Percentiles rank a stretch among this genome's conserved stretches.
Evolutionary conservation across 345 rosid genomes (phyloP).

Genomic region (Salix purpurea): DNA sequence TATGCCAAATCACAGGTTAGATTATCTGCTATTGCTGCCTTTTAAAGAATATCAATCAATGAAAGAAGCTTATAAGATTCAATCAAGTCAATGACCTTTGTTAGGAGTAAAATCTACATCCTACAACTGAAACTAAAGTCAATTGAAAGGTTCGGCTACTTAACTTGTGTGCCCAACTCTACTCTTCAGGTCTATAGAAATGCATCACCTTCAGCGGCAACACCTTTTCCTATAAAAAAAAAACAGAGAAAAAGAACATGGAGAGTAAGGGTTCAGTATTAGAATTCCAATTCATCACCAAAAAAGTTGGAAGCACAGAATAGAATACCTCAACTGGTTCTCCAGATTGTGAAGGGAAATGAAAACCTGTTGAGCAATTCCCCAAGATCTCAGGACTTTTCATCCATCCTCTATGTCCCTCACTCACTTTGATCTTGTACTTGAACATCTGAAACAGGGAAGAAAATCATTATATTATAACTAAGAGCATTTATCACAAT

Average conservation of each 20-base stretch:
- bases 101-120: no score
- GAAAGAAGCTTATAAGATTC: no score
- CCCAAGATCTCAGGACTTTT: slow-evolving; percentile 64
- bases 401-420: slow-evolving; percentile 84
- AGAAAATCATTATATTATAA: neutral
- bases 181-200: slow-evolving; percentile 55
- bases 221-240: slow-evolving; percentile 54
- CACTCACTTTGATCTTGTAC: slow-evolving; percentile 64
- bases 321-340: slow-evolving; percentile 43
- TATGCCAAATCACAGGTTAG: no score
- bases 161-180: neutral
- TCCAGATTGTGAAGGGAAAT: slow-evolving; percentile 48
- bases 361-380: slow-evolving; percentile 78
- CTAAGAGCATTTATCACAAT: neutral
- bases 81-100: no score
- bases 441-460: slow-evolving; percentile 60
- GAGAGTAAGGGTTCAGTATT: neutral
- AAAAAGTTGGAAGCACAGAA: slow-evolving; percentile 6
- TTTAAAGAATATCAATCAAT: no score
- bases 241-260: neutral
- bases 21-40: no score
- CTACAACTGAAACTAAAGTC: no score
- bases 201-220: slow-evolving; percentile 46
- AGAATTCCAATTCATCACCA: neutral
- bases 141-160: slow-evolving; percentile 10